phyloP scores from a whole-genome alignment of 2,329 filamentous ascomycete genomes.

The Talaromyces sp. region DNA sequence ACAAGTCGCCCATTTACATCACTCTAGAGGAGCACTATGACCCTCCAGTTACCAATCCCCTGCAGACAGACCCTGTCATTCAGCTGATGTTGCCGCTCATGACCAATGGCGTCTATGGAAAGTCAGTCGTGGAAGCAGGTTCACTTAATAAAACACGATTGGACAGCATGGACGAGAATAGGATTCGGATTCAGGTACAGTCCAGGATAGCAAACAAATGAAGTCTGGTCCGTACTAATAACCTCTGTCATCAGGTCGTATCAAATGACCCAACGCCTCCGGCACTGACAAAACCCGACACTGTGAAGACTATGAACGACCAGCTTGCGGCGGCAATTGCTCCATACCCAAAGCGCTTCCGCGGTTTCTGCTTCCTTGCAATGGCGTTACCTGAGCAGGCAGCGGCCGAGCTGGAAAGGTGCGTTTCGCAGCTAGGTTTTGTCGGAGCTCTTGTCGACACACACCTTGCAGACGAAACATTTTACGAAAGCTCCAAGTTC shows the following conservation, averaged over 20 bases:
- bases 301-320: conserved; percentile 20
- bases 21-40: not conserved
- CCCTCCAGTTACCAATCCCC: not conserved
- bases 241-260: not conserved
- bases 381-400: conserved; percentile 32
- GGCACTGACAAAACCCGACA: too few relatives aligned
- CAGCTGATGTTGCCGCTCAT: not conserved
- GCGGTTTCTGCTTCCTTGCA: conserved; percentile 40
- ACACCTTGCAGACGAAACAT: conserved; percentile 27
- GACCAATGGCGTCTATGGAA: not conserved
- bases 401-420: conserved; percentile 31
- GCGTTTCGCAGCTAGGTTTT: conserved; percentile 41
- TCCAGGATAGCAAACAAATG: not conserved
- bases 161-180: not conserved
- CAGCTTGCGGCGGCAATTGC: conserved; percentile 25
- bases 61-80: not conserved
- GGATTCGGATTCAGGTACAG: not conserved
- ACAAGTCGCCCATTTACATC: not conserved
- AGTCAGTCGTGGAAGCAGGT: not conserved
- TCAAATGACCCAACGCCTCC: not conserved
- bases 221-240: not conserved
- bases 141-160: not conserved
- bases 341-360: conserved; percentile 31
- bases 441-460: conserved; percentile 46
- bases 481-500: conserved; percentile 42